phyloP scores from a whole-genome alignment of 2,329 filamentous ascomycete species.

The Alternaria novae-zelandiae region DNA sequence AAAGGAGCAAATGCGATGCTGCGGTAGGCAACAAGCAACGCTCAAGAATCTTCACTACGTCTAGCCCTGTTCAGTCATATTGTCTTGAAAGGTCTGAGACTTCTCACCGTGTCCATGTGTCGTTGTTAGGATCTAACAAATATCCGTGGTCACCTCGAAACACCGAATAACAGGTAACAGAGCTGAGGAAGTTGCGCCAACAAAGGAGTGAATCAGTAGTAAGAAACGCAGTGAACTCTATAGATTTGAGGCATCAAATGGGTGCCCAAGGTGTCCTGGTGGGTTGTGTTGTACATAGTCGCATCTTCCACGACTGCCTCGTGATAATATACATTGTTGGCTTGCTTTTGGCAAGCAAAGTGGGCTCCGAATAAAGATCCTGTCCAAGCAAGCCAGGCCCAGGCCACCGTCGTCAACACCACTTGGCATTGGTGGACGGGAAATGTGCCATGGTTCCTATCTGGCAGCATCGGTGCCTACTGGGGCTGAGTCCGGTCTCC shows the following conservation, averaged over 20 bases:
- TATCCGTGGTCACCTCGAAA: neutral
- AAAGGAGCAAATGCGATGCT: neutral
- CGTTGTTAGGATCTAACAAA: neutral
- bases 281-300: neutral
- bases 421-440: neutral
- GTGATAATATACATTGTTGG: neutral
- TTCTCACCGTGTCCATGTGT: neutral
- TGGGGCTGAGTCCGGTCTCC: neutral
- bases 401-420: neutral
- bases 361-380: neutral
- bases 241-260: neutral
- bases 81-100: neutral
- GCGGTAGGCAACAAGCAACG: neutral
- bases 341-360: neutral
- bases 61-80: neutral
- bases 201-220: neutral
- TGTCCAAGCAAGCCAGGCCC: neutral
- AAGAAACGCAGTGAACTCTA: neutral
- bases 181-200: neutral
- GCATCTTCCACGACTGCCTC: neutral
- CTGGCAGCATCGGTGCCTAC: neutral
- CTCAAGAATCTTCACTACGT: neutral
- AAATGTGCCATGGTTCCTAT: neutral
- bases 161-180: neutral
- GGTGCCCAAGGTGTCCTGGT: neutral